phyloP scores from a whole-genome alignment of 2,329 filamentous ascomycete genomes.

The Fusarium protoensiforme region DNA sequence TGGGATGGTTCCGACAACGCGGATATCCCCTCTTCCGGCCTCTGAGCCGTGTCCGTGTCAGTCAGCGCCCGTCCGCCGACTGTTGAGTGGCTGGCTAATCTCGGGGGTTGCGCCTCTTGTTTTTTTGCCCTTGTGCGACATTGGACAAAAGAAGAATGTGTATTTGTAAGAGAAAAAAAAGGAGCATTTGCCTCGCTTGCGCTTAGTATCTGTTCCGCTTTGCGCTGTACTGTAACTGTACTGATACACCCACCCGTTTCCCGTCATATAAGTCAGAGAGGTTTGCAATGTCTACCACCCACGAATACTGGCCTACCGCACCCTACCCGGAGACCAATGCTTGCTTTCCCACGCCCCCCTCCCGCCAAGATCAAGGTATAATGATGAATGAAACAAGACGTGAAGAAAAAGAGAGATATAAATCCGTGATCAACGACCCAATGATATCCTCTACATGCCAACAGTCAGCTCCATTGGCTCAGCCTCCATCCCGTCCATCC shows the following conservation, averaged over 20 bases:
- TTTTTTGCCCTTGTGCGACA: background rate
- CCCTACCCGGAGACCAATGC: conserved; percentile 5
- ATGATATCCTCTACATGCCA: conserved; percentile 34
- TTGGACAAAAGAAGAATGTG: conserved; percentile 16
- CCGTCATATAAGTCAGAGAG: conserved; percentile 3
- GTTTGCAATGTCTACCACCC: background rate
- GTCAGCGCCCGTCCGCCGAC: conserved; percentile 2
- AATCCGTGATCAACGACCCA: conserved; percentile 13
- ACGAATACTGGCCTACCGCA: conserved; percentile 1
- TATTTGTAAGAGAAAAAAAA: conserved; percentile 7
- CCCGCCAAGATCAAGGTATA: conserved; percentile 29
- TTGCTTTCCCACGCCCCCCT: conserved; percentile 22
- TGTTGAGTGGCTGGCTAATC: conserved; percentile 6
- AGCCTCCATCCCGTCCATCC: conserved; percentile 46
- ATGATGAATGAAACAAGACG: conserved; percentile 16
- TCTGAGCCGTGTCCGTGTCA: conserved; percentile 5
- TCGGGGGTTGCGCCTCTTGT: no score
- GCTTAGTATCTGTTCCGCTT: conserved; percentile 17
- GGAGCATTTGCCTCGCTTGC: conserved; percentile 18
- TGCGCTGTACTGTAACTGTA: background rate
- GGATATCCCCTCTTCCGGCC: conserved; percentile 3
- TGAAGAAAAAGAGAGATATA: background rate
- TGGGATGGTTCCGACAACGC: conserved; percentile 18
- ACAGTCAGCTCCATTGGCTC: conserved; percentile 47
- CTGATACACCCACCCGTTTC: conserved; percentile 17